A percentile compares a stretch with the other conserved stretches of the same genome.
Conservation (phyloP, 2,329 filamentous ascomycete species). For the Ceratocystis lukuohia region DNA sequence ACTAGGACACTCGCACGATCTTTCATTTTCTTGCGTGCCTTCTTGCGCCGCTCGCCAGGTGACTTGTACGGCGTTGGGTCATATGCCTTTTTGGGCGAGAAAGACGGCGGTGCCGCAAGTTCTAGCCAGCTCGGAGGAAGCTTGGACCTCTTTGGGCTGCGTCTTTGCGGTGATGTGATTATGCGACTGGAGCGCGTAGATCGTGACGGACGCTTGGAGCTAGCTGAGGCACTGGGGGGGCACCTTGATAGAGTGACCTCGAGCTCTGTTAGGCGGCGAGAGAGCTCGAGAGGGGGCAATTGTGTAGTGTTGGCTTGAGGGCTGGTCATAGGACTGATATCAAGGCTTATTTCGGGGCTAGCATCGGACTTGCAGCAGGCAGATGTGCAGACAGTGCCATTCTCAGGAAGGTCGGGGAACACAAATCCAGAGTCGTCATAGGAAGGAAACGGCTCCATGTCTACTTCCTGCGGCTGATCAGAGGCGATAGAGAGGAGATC, state of each 20-base stretch:
- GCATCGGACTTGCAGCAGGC: not conserved
- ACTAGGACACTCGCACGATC: not conserved
- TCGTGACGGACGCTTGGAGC: not conserved
- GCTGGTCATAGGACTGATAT: not conserved
- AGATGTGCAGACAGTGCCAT: not conserved
- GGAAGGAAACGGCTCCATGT: constrained; percentile 15
- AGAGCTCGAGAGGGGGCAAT: not conserved
- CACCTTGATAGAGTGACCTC: not conserved
- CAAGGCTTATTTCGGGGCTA: not conserved
- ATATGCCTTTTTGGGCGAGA: constrained; percentile 13
- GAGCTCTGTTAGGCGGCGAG: not conserved
- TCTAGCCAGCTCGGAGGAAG: not conserved
- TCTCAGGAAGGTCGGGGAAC: constrained; percentile 4
- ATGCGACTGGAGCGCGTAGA: not conserved
- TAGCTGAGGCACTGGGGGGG: not conserved
- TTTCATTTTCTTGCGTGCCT: constrained; percentile 8
- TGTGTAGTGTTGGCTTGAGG: not conserved
- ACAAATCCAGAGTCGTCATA: constrained; percentile 17
- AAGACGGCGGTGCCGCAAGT: not conserved
- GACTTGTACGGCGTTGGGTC: constrained; percentile 10
- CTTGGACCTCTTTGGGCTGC: not conserved
- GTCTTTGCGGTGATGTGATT: not conserved
- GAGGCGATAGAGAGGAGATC: not conserved
- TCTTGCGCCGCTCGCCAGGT: constrained; percentile 10
- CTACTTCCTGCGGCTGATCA: not conserved